Evolutionary conservation across 2,329 filamentous ascomycete genomes (phyloP).

Genomic region (Ceratocystis harringtonii): DNA sequence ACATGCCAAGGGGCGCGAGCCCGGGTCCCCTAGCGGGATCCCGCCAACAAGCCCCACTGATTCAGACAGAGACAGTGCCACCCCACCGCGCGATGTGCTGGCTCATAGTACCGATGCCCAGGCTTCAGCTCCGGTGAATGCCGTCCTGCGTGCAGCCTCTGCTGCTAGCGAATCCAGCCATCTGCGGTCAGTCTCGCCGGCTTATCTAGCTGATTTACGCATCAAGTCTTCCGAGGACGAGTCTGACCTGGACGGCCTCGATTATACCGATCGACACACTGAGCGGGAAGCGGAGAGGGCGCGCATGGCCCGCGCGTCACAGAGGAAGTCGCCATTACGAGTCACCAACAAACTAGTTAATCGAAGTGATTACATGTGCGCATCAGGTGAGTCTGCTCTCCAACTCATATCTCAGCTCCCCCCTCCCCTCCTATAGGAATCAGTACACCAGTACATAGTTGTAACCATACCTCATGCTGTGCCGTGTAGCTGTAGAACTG

Average conservation of each 20-base stretch:
- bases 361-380: constrained; percentile 50
- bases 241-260: constrained; percentile 29
- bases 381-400: constrained; percentile 36
- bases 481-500: constrained; percentile 28
- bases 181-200: not conserved
- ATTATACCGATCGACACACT: constrained; percentile 21
- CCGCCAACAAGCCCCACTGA: not conserved
- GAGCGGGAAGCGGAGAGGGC: constrained; percentile 17
- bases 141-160: not conserved
- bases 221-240: constrained; percentile 9
- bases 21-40: not conserved
- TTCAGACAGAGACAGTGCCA: not conserved
- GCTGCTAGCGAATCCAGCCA: not conserved
- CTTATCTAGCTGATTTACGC: not conserved
- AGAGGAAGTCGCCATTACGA: constrained; percentile 9
- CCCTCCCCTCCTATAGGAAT: too few species aligned
- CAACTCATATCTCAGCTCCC: not conserved
- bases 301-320: constrained; percentile 1
- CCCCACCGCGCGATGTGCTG: not conserved
- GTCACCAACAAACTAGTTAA: constrained; percentile 31
- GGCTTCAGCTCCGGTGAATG: not conserved
- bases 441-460: not conserved
- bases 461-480: not conserved
- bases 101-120: not conserved
- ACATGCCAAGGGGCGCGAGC: not conserved